phyloP scores from a whole-genome alignment of 2,329 filamentous ascomycete species.

The Verticillium zaregamsianum region DNA sequence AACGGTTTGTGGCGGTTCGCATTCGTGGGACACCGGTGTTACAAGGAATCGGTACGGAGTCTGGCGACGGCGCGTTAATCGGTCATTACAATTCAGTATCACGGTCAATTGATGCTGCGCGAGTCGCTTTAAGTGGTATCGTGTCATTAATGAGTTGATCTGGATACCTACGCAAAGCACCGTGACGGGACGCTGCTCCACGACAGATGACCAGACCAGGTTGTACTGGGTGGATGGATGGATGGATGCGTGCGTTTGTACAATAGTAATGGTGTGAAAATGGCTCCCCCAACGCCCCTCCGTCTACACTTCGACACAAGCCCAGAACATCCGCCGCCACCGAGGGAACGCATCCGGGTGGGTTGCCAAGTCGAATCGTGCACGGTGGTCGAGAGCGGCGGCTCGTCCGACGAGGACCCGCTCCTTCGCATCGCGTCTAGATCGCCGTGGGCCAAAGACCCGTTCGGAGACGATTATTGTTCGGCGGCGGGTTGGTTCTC shows the following conservation, averaged over 20 bases:
- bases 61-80: not conserved
- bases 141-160: slow-evolving; percentile 1
- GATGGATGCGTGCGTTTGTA: not conserved
- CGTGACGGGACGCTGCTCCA: not conserved
- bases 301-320: not conserved
- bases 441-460: not conserved
- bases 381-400: not conserved
- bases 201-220: not conserved
- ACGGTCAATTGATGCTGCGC: not conserved
- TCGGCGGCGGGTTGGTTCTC: not conserved
- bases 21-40: not conserved
- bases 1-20: not conserved
- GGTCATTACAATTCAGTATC: not conserved
- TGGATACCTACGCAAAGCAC: not conserved
- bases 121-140: not conserved
- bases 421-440: not conserved
- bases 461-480: not conserved
- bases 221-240: not conserved
- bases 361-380: not conserved
- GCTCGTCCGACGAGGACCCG: not conserved
- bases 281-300: not conserved
- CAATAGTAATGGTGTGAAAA: not conserved
- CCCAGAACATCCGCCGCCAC: not conserved
- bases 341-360: not conserved
- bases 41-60: not conserved